phyloP scores from a whole-genome alignment of 345 rosid species.

The Bruguiera parviflora region DNA sequence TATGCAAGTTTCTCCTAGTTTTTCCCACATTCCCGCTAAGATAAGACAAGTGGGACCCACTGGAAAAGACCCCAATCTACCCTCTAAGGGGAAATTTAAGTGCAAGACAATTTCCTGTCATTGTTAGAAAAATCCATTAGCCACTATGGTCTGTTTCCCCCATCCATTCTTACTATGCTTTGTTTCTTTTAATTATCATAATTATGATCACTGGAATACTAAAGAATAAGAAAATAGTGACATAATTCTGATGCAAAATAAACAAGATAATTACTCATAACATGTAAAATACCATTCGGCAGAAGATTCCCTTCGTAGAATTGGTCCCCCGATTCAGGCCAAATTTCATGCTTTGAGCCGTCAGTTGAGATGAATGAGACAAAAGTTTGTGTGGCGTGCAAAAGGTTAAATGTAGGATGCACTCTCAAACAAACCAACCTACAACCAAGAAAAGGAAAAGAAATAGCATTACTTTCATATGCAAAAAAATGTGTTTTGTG shows the following conservation, averaged over 20 bases:
- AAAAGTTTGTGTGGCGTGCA: slow-evolving; percentile 69
- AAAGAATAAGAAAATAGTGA: neutral
- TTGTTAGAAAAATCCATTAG: too few species aligned
- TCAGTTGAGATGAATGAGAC: slow-evolving; percentile 60
- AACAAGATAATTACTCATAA: neutral
- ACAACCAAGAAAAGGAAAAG: slow-evolving; percentile 14
- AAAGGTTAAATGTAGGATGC: slow-evolving; percentile 70
- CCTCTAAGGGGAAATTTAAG: too few species aligned
- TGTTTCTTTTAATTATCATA: neutral
- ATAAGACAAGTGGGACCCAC: too few species aligned
- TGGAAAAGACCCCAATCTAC: too few species aligned
- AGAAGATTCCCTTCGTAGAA: slow-evolving; percentile 52
- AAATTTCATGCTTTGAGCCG: slow-evolving; percentile 77
- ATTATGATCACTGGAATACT: neutral
- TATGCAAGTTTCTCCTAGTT: too few species aligned
- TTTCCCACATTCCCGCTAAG: too few species aligned
- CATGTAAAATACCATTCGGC: slow-evolving; percentile 55
- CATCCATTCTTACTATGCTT: too few species aligned
- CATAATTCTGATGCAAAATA: neutral
- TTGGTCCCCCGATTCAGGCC: slow-evolving; percentile 64
- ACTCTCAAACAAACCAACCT: slow-evolving; percentile 90
- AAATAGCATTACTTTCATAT: neutral
- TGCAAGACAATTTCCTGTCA: too few species aligned
- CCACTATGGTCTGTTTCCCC: too few species aligned
- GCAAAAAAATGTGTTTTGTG: too few species aligned